Evolutionary conservation across 768 basidiomycete species (phyloP), one percentile per base, ranked within the genome.

Genomic region (Agrocybe pediades): DNA sequence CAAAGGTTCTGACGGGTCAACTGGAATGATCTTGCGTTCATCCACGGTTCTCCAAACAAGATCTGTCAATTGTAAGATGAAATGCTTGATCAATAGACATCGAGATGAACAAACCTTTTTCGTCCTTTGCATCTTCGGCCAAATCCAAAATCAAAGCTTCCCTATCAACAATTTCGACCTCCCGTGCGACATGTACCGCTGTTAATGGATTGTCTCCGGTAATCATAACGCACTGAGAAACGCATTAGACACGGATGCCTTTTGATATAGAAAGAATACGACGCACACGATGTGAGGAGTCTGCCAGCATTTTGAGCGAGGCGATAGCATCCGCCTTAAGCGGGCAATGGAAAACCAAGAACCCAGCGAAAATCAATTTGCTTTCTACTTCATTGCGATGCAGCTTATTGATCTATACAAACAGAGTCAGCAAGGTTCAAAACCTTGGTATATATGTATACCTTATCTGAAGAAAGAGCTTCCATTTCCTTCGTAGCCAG

Each of bases 151-250:
- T 98, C 24, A 98, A 82, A 1, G 87, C 92, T 4, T 97, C 93
- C 23, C 95, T 86, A 64, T 99, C 97, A 17, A 99, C 88, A 56
- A 98, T 98, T 64, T 99, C 96, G 7, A 99, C 97, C 64, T 96
- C 94, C 21, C 82, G 82, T 16, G 97, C 97, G 41, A 99, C 95
- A 66, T 98, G 97, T 0, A 92, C 87, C 7, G 97, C 97, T 0
- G 97, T 99, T 49, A 99, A 74, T 7, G 97, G 97, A 68, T 98
- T 98, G 69, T 99, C 97, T 30, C 97, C 97, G 42, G 97, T 99
- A 58, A 99, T 99, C 97, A 99, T 99, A 53, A 98, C 79, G 68
- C 97, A 98, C 94, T 97, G 50, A 4, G 47, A 41, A 45, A n/a
- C 4, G 23, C 15, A 19, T 54, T 6, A 46, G 29, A 41, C 44